These are phyloP conservation scores for Lepiota brunneoincarnata DNA, from an alignment of 768 basidiomycete species.

Conservation along the genomic window DNA sequence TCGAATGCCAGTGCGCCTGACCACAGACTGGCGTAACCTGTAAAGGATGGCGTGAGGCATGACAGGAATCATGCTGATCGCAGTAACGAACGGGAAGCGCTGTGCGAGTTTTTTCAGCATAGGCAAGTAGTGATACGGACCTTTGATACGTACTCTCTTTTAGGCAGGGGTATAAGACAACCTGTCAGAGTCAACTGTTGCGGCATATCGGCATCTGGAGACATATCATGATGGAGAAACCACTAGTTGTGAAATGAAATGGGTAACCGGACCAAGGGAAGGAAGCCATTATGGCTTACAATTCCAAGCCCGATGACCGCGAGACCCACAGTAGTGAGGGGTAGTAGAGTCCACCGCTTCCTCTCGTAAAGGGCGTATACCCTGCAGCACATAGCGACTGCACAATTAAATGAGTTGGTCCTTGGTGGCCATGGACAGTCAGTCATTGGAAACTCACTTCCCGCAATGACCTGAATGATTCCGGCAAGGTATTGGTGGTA, in stretches of 20 bases:
- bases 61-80: background rate
- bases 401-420: constrained; percentile 22
- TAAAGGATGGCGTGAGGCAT: background rate
- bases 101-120: background rate
- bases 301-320: constrained; percentile 26
- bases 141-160: constrained; percentile 18
- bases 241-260: background rate
- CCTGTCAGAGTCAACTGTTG: constrained; percentile 9
- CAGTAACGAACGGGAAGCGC: background rate
- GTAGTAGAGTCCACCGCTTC: constrained; percentile 22
- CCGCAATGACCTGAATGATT: constrained; percentile 29
- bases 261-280: too few species aligned
- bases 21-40: constrained; percentile 37
- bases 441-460: constrained; percentile 18
- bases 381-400: constrained; percentile 14
- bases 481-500: constrained; percentile 26
- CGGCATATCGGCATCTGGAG: background rate
- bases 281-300: constrained; percentile 13
- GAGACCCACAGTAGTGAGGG: constrained; percentile 23
- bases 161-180: constrained; percentile 21
- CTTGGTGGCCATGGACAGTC: constrained; percentile 15
- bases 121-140: background rate
- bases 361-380: constrained; percentile 40
- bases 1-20: constrained; percentile 38
- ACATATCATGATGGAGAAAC: background rate